Base-by-base conservation (phyloP, 2,329 filamentous ascomycete genomes). In the Ascochyta rabiei region DNA sequence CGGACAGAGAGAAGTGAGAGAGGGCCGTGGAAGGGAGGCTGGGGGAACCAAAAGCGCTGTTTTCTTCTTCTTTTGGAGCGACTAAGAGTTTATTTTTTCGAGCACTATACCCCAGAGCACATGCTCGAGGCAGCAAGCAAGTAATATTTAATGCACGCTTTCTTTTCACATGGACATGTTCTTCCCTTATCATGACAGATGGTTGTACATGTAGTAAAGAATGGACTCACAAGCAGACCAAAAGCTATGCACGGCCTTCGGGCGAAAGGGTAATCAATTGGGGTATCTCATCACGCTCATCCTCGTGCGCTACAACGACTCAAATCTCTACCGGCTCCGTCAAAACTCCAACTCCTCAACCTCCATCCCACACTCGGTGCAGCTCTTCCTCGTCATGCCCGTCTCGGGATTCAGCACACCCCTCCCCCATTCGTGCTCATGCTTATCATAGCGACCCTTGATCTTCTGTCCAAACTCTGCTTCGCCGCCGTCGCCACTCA, bases 391-490 rank as follows among this genome's bases (percentile, higher is more conserved):
- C 35, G 84, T 90, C 80, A 89, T 85, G 0, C 92, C 93, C 13
- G 83, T 86, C 60, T 84, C 82, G 0, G 81, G 79, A 66, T 87
- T 81, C 56, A 85, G 78, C 9, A 86, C 78, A 12, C 81, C 74
- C 42, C 83, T 75, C 6, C 85, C 85, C 84, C 95, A 99, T 73
- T 96, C 89, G 78, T 99, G 95, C 47, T 92, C 88, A 80, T 99
- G 95, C 67, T 85, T 89, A 15, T 85, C 85, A 6, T 82, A 82
- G 40, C 75, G 68, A 1, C 79, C 81, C 4, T 83, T 85, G 21
- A 97, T 82, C 46, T 83, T 82, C 73, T 96, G 91, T 0, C 93
- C 92, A 78, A 97, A 96, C 54, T 78, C 70, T 3, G 59, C 73
- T 8, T 67, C 64, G 1, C 48, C 68, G 1, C 42, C 62, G 2